Evolutionary conservation across 2,329 filamentous ascomycete genomes (phyloP), one percentile per base, ranked within the genome.

Genomic region (Epichloe bromicola): DNA sequence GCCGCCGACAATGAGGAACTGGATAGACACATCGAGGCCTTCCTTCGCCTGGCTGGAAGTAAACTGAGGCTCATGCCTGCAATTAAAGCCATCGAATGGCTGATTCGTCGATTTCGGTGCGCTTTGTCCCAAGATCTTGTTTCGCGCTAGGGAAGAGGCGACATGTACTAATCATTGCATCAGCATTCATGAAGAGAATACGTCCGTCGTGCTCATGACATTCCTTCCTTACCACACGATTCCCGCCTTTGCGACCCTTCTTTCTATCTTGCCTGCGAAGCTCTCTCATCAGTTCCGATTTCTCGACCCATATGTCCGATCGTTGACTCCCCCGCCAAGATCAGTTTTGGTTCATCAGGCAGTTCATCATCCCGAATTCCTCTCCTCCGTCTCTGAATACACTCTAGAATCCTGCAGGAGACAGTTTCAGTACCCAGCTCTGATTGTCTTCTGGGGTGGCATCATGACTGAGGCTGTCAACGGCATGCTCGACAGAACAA

Each of bases 141-240:
- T 20, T 6, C 38, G 12, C 12, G 12, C n/a, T 15, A n/a, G n/a
- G 19, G 15, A n/a, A 41, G 2, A 34, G 34, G 15, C 20, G 42
- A 37, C 37, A 5, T n/a, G 10, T 45, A 40, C 49, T 53, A 53
- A 58, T 51, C 23, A 37, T 48, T 45, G 8, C 41, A 58, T 23
- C 33, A 94, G 90, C 59, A 82, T 95, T 48, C 93, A 98, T 65
- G 88, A 97, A 66, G 84, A 89, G 68, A 97, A 95, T 66, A 91
- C 88, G 4, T 73, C 79, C 3, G 78, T 77, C 36, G 71, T 95
- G 14, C 73, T 97, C 42, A 78, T 90, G 57, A 87, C 90, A 3
- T 97, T 97, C 65, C 75, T 98, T 5, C 93, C 93, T 1, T 97
- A 95, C 67, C 90, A 98, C 65, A 82, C 83, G 7, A 85, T 88